These are phyloP conservation scores for Nakataea oryzae DNA, from an alignment of 2,329 filamentous ascomycete species.

Conservation along the genomic window DNA sequence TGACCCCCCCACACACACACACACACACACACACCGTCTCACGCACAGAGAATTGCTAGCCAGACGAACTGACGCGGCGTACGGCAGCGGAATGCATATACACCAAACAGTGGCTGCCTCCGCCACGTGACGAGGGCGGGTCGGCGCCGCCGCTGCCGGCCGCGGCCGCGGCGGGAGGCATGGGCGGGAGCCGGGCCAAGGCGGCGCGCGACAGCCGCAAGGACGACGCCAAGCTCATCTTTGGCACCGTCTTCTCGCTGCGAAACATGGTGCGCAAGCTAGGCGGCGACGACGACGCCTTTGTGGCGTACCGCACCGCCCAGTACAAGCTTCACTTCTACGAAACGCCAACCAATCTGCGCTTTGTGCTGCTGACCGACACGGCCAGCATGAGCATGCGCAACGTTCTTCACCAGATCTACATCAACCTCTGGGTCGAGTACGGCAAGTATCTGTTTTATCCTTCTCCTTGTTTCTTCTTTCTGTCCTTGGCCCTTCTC, in stretches of 20 bases:
- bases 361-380: conserved; percentile 95
- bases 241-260: conserved; percentile 91
- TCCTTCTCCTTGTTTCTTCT: not conserved
- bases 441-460: conserved; percentile 51
- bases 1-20: conserved; percentile 4
- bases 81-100: conserved; percentile 92
- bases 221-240: conserved; percentile 94
- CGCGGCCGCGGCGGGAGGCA: conserved; percentile 2
- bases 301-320: conserved; percentile 84
- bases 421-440: conserved; percentile 96
- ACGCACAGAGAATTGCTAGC: not conserved
- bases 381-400: conserved; percentile 81
- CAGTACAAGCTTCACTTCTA: conserved; percentile 99
- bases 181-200: conserved; percentile 2
- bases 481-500: not conserved
- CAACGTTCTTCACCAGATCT: conserved; percentile 93
- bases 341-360: conserved; percentile 90
- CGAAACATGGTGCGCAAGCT: conserved; percentile 96
- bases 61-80: too few species aligned
- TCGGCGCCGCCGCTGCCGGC: conserved; percentile 5
- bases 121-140: conserved; percentile 15
- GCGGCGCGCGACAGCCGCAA: conserved; percentile 18
- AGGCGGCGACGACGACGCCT: conserved; percentile 86
- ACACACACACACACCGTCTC: not conserved
- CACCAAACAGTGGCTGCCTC: conserved; percentile 69